Conservation (phyloP, 1,139 yeast species). For the Hyphopichia burtonii region DNA sequence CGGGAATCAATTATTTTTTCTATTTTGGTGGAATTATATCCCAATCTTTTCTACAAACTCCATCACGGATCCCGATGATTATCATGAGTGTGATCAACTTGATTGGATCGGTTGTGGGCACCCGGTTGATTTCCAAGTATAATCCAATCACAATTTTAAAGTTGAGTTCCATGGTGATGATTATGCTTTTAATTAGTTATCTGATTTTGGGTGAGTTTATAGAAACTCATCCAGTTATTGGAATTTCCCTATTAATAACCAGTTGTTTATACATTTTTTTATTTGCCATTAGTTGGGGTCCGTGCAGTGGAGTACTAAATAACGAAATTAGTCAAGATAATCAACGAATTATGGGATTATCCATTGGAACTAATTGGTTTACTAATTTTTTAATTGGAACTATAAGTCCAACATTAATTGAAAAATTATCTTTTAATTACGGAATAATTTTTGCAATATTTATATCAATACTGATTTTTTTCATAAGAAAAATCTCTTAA, state of each 20-base stretch:
- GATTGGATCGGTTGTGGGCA: conserved; percentile 14
- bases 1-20: conserved; percentile 36
- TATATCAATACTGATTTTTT: conserved; percentile 16
- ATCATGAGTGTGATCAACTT: conserved; percentile 16
- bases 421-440: conserved; percentile 15
- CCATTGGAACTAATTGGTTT: conserved; percentile 23
- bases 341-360: conserved; percentile 18
- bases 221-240: not conserved
- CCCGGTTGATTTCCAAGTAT: conserved; percentile 10
- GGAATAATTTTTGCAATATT: conserved; percentile 20
- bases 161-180: conserved; percentile 14
- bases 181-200: conserved; percentile 12
- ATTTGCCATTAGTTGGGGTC: conserved; percentile 36
- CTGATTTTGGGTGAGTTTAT: conserved; percentile 10
- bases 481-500: conserved; percentile 3
- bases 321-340: conserved; percentile 22
- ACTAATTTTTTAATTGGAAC: conserved; percentile 25
- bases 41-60: too few relatives aligned
- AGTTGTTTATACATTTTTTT: conserved; percentile 18
- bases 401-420: conserved; percentile 22
- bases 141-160: conserved; percentile 8
- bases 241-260: not conserved
- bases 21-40: conserved; percentile 27
- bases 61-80: conserved; percentile 10
- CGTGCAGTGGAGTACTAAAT: conserved; percentile 26